Evolutionary conservation across 139 green algal genomes (phyloP), one percentile per base, ranked within the genome.

Genomic region (Trebouxia sp.): DNA sequence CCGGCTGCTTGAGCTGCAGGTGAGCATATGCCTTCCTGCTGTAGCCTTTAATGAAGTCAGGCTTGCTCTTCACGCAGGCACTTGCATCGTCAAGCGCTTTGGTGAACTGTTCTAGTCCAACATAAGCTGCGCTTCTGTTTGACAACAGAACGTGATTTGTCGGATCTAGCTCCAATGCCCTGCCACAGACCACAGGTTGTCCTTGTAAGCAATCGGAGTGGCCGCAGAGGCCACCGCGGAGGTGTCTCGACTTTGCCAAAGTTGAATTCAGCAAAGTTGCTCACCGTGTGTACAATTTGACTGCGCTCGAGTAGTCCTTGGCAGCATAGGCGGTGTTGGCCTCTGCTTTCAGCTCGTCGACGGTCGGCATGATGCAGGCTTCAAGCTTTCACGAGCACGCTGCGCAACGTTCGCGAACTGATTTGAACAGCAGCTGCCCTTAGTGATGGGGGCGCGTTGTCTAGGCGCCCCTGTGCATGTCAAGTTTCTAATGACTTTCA

Each of bases 1-100:
- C 62, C n/a, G 62, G 32, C 35, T 72, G 37, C 20, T 26, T 45
- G 15, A 72, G 32, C 35, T 72, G 37, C 11, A 72, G 10, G 20
- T 72, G 43, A 30, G 62, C 62, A 43, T 45, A 72, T 45, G 32
- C 62, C 62, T 72, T 35, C 62, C 62, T 43, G 62, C 62, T 72
- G 32, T 72, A 72, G 20, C 62, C 62, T 15, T 72, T 72, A 5
- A 45, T 15, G 14, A 72, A 72, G 0, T 39, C 62, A 45, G 62
- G 62, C 14, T 15, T 72, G 35, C 42, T 72, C 14, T 72, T 17
- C 8, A 72, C 37, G 35, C 62, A 72, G 9, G 62, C 32, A 24
- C 10, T 43, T 39, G 62, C 62, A 24, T 72, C 62, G 12, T 9
- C 9, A 42, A 72, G 62, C 11, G 62, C 62, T 72, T 72, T 72